Evolutionary conservation across 176 grass and related monocot species (phyloP).

Genomic region (Oryza coarctata): DNA sequence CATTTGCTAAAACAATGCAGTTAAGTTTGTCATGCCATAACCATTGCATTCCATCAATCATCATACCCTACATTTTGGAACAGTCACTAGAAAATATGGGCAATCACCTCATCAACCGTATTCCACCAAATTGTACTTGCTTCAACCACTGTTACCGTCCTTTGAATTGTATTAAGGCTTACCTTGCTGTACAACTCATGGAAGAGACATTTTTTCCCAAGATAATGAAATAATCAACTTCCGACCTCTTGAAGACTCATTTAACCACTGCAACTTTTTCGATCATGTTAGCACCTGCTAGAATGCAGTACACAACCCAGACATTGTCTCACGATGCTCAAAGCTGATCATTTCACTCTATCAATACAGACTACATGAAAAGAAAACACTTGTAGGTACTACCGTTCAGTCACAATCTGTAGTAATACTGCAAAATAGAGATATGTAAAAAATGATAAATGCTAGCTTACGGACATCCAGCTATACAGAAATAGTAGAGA

Average conservation of each 20-base stretch:
- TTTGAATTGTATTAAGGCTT: not conserved
- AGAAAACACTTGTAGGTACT: not conserved
- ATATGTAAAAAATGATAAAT: not conserved
- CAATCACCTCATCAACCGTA: not conserved
- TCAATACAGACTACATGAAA: not conserved
- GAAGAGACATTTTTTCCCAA: not conserved
- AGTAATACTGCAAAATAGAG: not conserved
- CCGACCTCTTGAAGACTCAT: no score
- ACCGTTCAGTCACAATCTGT: not conserved
- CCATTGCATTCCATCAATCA: not conserved
- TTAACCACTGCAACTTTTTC: not conserved
- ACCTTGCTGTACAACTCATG: not conserved
- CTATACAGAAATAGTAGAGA: not conserved
- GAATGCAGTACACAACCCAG: not conserved
- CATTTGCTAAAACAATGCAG: constrained; percentile 6
- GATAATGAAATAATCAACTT: no score
- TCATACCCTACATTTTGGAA: not conserved
- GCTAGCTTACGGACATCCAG: not conserved
- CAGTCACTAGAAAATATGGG: not conserved
- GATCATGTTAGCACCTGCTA: not conserved
- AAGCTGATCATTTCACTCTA: not conserved
- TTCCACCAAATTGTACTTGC: not conserved
- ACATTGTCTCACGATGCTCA: no score
- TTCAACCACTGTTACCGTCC: not conserved
- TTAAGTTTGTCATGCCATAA: constrained; percentile 12